Evolutionary conservation across 345 rosid genomes (phyloP).

Genomic region (Rhizophora apiculata): DNA sequence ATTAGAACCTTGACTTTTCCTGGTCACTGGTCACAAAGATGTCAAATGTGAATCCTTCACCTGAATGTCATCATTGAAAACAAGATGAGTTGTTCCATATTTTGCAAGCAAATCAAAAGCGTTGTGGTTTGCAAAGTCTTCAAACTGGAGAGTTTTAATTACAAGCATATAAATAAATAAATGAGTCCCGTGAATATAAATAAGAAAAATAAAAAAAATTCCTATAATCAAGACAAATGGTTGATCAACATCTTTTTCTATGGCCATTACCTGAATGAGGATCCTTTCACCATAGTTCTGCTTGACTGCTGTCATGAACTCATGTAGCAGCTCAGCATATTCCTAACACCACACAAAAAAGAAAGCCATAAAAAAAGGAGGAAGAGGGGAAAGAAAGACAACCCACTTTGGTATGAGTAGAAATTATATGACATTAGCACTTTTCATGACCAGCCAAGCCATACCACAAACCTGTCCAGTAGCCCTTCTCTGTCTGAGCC

Average conservation of each 20-base stretch:
- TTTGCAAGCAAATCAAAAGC: slow-evolving; percentile 87
- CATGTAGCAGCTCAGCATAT: slow-evolving; percentile 81
- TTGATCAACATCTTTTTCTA: slow-evolving; percentile 3
- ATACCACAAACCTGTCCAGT: slow-evolving; percentile 66
- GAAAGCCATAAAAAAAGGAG: too few species aligned
- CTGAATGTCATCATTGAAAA: slow-evolving; percentile 98
- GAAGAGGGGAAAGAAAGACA: slow-evolving; percentile 15
- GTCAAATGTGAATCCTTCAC: slow-evolving; percentile 28
- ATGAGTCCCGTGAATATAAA: background rate
- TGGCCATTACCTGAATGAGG: slow-evolving; percentile 64
- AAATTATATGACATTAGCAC: too few species aligned
- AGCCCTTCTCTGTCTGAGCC: slow-evolving; percentile 92
- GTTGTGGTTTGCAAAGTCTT: slow-evolving; percentile 97
- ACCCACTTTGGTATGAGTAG: slow-evolving; percentile 4
- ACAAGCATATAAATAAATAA: background rate
- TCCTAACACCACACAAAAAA: slow-evolving; percentile 40
- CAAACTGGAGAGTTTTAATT: slow-evolving; percentile 56
- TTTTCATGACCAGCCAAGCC: too few species aligned
- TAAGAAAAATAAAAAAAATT: background rate
- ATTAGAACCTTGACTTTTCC: too few species aligned
- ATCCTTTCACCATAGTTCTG: slow-evolving; percentile 92
- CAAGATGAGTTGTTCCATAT: slow-evolving; percentile 92
- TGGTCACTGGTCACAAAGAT: background rate
- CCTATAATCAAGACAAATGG: background rate
- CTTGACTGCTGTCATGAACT: slow-evolving; percentile 96